Conservation (phyloP, 495 filamentous ascomycete genomes). For the Podospora didyma region DNA sequence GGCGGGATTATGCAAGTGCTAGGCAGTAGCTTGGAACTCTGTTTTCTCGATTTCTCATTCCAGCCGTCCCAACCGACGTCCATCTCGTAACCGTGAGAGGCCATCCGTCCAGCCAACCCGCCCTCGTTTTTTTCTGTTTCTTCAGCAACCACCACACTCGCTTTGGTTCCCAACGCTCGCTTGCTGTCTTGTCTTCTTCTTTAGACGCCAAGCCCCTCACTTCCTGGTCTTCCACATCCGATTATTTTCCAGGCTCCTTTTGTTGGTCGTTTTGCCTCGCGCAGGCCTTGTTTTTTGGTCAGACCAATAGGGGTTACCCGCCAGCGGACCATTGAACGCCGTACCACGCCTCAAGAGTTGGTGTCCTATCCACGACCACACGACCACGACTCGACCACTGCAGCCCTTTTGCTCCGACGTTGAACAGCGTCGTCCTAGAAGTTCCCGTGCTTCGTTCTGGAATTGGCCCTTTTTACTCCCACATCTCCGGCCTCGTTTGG, state of each 20-base stretch:
- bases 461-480: not conserved
- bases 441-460: not conserved
- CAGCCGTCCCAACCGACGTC: constrained; percentile 6
- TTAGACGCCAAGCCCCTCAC: not conserved
- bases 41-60: constrained; percentile 12
- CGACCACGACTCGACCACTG: constrained; percentile 2
- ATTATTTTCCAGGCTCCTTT: constrained; percentile 8
- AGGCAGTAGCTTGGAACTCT: constrained; percentile 9
- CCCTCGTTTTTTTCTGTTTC: constrained; percentile 15
- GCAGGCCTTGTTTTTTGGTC: constrained; percentile 19
- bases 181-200: not conserved
- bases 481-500: not conserved
- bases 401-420: constrained; percentile 22
- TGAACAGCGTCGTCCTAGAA: constrained; percentile 13
- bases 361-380: constrained; percentile 10
- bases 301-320: constrained; percentile 23
- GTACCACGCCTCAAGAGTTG: constrained; percentile 17
- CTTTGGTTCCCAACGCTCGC: constrained; percentile 15
- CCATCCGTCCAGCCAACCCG: constrained; percentile 2
- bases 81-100: not conserved
- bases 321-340: constrained; percentile 15
- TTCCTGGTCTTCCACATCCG: constrained; percentile 1
- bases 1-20: constrained; percentile 1
- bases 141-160: constrained; percentile 23
- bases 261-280: constrained; percentile 8